Percentiles rank a stretch among this genome's conserved stretches.
phyloP scores from a whole-genome alignment of 169 alveolate genomes.

The Babesia divergens region DNA sequence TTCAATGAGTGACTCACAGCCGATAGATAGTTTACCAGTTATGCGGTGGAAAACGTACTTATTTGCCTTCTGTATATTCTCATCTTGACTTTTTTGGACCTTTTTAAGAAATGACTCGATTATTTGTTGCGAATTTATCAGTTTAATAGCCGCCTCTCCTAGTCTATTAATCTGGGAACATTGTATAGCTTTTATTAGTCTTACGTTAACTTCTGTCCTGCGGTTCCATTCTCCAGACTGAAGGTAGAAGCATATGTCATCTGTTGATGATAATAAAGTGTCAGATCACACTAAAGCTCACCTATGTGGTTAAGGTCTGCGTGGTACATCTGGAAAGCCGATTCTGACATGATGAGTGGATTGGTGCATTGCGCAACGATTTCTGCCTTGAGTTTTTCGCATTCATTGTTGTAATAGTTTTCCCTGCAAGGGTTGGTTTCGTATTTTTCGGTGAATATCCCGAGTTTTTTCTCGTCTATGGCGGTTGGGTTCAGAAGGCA shows the following conservation, averaged over 20 bases:
- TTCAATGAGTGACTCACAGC: no score
- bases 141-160: conserved; percentile 42
- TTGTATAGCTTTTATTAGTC: neutral
- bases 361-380: conserved; percentile 73
- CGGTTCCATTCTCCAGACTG: conserved; percentile 77
- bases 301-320: conserved; percentile 77
- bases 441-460: neutral
- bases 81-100: conserved; percentile 34
- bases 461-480: conserved; percentile 43
- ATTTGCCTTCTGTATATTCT: conserved; percentile 37
- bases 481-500: conserved; percentile 68
- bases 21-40: no score
- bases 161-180: conserved; percentile 41
- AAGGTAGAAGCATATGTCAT: conserved; percentile 76
- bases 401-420: conserved; percentile 29
- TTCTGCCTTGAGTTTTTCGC: conserved; percentile 71
- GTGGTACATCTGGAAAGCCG: conserved; percentile 79
- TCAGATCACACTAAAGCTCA: neutral
- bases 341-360: conserved; percentile 68
- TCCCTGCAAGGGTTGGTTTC: conserved; percentile 62
- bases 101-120: conserved; percentile 14
- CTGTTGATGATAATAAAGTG: neutral
- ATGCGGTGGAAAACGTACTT: no score
- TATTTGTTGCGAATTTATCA: conserved; percentile 21
- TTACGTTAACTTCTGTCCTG: conserved; percentile 73